phyloP scores from a whole-genome alignment of 371 early-diverging fungal genomes.

The Syncephalis plumigaleata region DNA sequence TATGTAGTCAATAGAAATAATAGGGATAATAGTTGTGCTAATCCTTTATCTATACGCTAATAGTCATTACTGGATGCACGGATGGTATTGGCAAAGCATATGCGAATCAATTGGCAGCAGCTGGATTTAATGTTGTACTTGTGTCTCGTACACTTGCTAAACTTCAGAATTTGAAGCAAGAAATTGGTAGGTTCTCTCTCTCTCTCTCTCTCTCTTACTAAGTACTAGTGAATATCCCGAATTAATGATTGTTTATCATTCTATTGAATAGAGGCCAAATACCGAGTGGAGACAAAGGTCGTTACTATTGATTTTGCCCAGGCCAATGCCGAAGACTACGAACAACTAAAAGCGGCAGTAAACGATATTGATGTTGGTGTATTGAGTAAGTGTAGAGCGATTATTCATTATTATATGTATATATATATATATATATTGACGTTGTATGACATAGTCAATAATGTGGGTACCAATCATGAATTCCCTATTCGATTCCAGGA shows the following conservation, averaged over 20 bases:
- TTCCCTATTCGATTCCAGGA: conserved; percentile 69
- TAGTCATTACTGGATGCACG: conserved; percentile 92
- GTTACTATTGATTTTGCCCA: conserved; percentile 72
- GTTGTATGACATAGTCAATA: conserved; percentile 55
- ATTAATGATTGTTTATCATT: background rate
- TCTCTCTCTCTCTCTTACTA: no score
- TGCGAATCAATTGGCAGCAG: conserved; percentile 74
- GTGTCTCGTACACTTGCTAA: conserved; percentile 77
- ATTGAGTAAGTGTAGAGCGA: conserved; percentile 28
- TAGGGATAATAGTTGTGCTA: background rate
- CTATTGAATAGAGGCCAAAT: conserved; percentile 14
- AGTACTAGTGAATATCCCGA: background rate
- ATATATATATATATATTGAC: background rate
- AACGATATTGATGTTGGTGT: conserved; percentile 41
- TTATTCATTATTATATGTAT: no score
- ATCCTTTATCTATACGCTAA: background rate
- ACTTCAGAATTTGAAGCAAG: conserved; percentile 56
- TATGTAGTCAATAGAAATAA: conserved; percentile 12
- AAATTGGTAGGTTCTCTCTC: conserved; percentile 46
- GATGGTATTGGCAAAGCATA: conserved; percentile 97
- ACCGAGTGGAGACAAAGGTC: conserved; percentile 48
- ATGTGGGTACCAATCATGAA: conserved; percentile 84
- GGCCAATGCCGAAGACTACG: conserved; percentile 44
- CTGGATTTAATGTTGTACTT: conserved; percentile 73
- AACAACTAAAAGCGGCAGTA: conserved; percentile 33